A percentile compares a stretch with the other conserved stretches of the same genome.
Conservation (phyloP, 345 rosid genomes). For the Orychophragmus violaceus region DNA sequence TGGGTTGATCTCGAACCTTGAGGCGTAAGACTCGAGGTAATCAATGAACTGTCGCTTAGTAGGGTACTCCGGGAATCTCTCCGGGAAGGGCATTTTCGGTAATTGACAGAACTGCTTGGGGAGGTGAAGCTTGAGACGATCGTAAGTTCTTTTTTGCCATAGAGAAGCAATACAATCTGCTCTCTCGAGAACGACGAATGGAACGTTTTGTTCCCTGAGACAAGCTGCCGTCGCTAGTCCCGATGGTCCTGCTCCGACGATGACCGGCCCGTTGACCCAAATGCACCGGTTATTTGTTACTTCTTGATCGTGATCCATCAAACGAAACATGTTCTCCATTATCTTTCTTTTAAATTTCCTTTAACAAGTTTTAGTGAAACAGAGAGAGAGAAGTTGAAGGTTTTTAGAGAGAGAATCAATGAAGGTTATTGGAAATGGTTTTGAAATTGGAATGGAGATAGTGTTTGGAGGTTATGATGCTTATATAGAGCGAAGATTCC, state of each 20-base stretch:
- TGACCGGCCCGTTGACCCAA: slow-evolving; percentile 73
- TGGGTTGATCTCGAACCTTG: slow-evolving; percentile 57
- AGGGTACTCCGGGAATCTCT: slow-evolving; percentile 68
- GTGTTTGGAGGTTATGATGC: not conserved
- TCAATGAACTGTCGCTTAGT: slow-evolving; percentile 58
- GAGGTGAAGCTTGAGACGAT: slow-evolving; percentile 80
- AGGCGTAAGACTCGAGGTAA: slow-evolving; percentile 69
- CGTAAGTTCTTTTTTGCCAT: slow-evolving; percentile 76
- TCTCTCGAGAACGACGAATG: slow-evolving; percentile 65
- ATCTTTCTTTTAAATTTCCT: not conserved
- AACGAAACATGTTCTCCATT: slow-evolving; percentile 45
- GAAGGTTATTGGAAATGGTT: slow-evolving; percentile 3
- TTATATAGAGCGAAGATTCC: slow-evolving; percentile 22
- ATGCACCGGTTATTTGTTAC: slow-evolving; percentile 42
- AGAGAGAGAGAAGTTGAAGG: not conserved
- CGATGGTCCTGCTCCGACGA: slow-evolving; percentile 84
- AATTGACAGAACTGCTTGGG: slow-evolving; percentile 81
- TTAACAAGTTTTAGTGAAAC: not conserved
- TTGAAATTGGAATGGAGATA: slow-evolving; percentile 25
- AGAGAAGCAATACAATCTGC: slow-evolving; percentile 84
- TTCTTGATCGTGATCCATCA: slow-evolving; percentile 38
- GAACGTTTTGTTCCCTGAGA: slow-evolving; percentile 62
- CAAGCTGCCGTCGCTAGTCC: slow-evolving; percentile 81
- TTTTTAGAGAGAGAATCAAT: not conserved
- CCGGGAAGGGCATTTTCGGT: slow-evolving; percentile 75